phyloP scores from a whole-genome alignment of 257 asterid genomes.

The Przewalskia tangutica region DNA sequence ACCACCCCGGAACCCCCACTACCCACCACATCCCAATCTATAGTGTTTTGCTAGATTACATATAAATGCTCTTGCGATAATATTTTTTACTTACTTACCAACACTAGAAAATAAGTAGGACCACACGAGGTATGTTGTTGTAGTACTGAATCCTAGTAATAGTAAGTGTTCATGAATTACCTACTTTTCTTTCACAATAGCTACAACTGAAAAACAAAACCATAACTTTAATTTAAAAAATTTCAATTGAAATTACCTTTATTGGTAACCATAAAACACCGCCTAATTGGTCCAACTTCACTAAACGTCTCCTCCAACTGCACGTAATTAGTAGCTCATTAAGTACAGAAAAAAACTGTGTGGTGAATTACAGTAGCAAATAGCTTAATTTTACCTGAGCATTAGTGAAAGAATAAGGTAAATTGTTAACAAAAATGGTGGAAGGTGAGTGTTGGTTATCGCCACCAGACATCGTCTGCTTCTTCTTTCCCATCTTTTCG shows the following conservation, averaged over 20 bases:
- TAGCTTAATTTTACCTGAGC: conserved; percentile 32
- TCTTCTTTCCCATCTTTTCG: conserved; percentile 52
- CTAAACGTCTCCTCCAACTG: conserved; percentile 88
- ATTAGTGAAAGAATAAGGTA: conserved; percentile 67
- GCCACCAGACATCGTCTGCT: conserved; percentile 31
- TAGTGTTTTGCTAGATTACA: no score
- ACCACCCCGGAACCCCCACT: no score
- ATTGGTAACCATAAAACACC: conserved; percentile 80
- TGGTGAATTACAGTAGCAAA: not conserved
- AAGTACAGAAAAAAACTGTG: not conserved
- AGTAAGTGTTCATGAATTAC: not conserved
- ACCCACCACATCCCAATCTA: no score
- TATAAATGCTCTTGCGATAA: no score
- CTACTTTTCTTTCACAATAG: not conserved
- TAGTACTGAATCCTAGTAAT: not conserved
- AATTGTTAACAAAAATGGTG: conserved; percentile 68
- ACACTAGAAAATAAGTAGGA: no score
- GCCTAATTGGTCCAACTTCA: conserved; percentile 85
- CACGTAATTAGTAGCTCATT: conserved; percentile 1
- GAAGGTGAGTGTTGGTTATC: conserved; percentile 57
- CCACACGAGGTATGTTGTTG: no score
- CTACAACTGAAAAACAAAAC: not conserved
- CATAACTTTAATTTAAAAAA: not conserved
- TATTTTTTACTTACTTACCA: no score
- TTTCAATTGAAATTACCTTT: conserved; percentile 41